Conservation (phyloP, 2,329 filamentous ascomycete genomes). For the Pseudofabraea citricarpa region DNA sequence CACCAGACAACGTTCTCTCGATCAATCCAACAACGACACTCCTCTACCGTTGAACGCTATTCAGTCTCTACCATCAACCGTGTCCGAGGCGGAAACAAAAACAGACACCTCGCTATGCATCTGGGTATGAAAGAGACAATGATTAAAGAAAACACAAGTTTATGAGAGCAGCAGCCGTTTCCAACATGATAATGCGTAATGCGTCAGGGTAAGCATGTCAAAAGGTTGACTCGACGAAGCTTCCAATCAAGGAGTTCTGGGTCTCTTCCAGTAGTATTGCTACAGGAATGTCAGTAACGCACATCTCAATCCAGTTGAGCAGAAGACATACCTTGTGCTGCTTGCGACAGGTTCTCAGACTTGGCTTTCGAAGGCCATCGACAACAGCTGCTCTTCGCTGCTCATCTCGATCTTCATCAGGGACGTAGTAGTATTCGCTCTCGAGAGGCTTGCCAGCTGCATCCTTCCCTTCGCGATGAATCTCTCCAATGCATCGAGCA, state of each 20-base stretch:
- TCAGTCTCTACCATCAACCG: not conserved
- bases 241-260: conserved; percentile 47
- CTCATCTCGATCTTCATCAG: conserved; percentile 77
- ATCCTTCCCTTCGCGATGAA: conserved; percentile 87
- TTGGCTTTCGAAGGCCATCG: conserved; percentile 81
- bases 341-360: conserved; percentile 83
- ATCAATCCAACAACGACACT: too few species aligned
- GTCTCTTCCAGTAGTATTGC: conserved; percentile 69
- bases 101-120: conserved; percentile 24
- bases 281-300: conserved; percentile 25
- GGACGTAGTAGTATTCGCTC: conserved; percentile 95
- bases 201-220: not conserved
- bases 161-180: conserved; percentile 13
- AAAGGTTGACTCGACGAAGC: not conserved
- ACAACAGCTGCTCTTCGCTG: conserved; percentile 78
- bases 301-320: not conserved
- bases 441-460: conserved; percentile 90
- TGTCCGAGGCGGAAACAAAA: conserved; percentile 3
- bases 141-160: conserved; percentile 7
- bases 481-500: conserved; percentile 79
- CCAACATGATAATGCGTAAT: conserved; percentile 7
- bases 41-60: too few species aligned
- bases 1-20: too few species aligned
- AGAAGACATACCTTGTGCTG: conserved; percentile 84
- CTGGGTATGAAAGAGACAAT: conserved; percentile 15